These are phyloP conservation scores for Edaphochlamys debaryana DNA, from an alignment of 139 green algal genomes.

Conservation along the genomic window DNA sequence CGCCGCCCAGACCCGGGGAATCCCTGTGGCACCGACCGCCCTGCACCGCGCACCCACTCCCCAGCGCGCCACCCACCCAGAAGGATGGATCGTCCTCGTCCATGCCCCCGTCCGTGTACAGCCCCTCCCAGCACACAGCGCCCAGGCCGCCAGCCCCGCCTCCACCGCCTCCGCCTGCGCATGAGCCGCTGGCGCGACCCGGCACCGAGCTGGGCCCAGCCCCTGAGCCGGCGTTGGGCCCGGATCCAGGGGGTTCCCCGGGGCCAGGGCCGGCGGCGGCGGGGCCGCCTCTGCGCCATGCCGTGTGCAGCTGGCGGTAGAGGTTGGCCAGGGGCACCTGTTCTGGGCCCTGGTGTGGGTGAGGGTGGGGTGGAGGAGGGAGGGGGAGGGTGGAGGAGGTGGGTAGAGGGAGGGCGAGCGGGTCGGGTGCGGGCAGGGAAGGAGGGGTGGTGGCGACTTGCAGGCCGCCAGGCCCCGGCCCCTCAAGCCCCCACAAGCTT, in stretches of 20 bases:
- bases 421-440: too few species aligned
- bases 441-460: too few species aligned
- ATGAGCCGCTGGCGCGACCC: neutral
- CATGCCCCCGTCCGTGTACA: constrained; percentile 36
- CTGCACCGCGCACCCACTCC: too few species aligned
- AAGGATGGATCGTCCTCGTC: constrained; percentile 21
- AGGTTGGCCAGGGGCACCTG: neutral
- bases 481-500: too few species aligned
- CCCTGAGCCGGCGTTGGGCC: neutral
- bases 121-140: neutral
- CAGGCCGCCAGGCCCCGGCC: too few species aligned
- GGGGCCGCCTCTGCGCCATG: neutral
- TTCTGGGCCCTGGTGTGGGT: neutral
- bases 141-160: neutral
- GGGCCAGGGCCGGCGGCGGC: neutral
- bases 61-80: constrained; percentile 7
- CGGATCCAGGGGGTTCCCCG: neutral
- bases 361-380: neutral
- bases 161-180: neutral
- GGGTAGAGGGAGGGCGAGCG: too few species aligned
- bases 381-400: neutral
- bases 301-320: neutral
- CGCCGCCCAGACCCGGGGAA: too few species aligned
- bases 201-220: neutral
- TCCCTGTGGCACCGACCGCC: too few species aligned